Evolutionary conservation across 2,329 filamentous ascomycete species (phyloP), one percentile per base, ranked within the genome.

Genomic region (Colletotrichum australisinense): DNA sequence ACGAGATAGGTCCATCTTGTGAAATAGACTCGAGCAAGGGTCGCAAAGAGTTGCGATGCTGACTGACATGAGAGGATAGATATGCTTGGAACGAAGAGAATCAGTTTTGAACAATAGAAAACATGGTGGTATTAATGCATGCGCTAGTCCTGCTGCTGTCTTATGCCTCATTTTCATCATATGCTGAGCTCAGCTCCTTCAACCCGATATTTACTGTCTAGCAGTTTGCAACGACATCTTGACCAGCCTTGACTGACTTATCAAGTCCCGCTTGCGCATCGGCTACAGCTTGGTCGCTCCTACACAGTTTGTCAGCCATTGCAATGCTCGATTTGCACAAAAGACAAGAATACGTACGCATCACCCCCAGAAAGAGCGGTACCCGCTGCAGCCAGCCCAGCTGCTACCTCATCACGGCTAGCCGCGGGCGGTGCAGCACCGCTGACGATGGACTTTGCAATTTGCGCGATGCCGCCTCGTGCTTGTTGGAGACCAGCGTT

Each of bases 261-360:
- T 26, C 38, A n/a, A 63, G 60, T 22, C 38, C 38, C 16, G 60
- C 24, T 63, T 63, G 60, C 9, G 60, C 60, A 63, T 63, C 60
- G 19, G 46, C 60, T 11, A 63, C 26, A 22, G 38, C 38, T 52
- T 46, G 38, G 19, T 63, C 38, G 22, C 35, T 32, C 24, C 60
- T 63, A 24, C 5, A 49, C 11, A 12, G 6, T 14, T 28, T 63
- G 35, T 63, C 16, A 63, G 60, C 42, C 38, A 52, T 19, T 8
- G 16, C 5, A 30, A 19, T 56, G 0, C 3, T 56, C 9, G 19
- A 56, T 1, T 28, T 30, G 26, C 5, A 19, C 7, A 8, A 19
- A 1, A 56, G 22, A 16, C 3, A 26, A 30, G 4, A 3, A n/a
- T 4, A 49, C 42, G 19, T 24, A 63, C 60, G 35, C 42, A 22